Evolutionary conservation across 148 eudicot species (phyloP).

Genomic region (Camellia lanceoleosa): DNA sequence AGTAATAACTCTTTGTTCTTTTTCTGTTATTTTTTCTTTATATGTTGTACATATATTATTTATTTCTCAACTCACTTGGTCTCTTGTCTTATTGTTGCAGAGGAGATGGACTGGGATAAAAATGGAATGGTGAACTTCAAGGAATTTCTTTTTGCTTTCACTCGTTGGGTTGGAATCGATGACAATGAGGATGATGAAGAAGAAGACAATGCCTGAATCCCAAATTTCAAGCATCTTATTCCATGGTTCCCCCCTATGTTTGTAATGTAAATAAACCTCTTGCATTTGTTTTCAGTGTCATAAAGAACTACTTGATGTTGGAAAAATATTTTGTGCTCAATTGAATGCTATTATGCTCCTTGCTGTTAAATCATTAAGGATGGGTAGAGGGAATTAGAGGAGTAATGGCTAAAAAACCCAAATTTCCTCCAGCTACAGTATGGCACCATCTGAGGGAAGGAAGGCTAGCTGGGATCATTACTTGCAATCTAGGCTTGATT

Average conservation of each 20-base stretch:
- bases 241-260: not conserved
- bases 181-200: conserved; percentile 62
- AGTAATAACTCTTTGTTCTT: too few relatives aligned
- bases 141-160: conserved; percentile 88
- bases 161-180: conserved; percentile 87
- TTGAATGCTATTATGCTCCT: not conserved
- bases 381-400: not conserved
- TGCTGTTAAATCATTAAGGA: not conserved
- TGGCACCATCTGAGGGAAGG: too few relatives aligned
- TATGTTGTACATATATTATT: too few relatives aligned
- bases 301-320: not conserved
- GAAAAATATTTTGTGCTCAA: not conserved
- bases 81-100: conserved; percentile 39
- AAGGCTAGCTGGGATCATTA: too few relatives aligned
- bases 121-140: conserved; percentile 93
- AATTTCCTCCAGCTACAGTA: too few relatives aligned
- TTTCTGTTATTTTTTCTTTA: not conserved
- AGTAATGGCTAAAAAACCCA: conserved; percentile 4
- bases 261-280: conserved; percentile 6
- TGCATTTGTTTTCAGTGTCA: not conserved
- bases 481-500: too few relatives aligned
- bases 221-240: not conserved
- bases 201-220: conserved; percentile 18
- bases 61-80: too few relatives aligned
- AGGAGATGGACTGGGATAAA: conserved; percentile 97